Evolutionary conservation across 2,329 filamentous ascomycete genomes (phyloP), one percentile per base, ranked within the genome.

Genomic region (Aspergillus floridensis): DNA sequence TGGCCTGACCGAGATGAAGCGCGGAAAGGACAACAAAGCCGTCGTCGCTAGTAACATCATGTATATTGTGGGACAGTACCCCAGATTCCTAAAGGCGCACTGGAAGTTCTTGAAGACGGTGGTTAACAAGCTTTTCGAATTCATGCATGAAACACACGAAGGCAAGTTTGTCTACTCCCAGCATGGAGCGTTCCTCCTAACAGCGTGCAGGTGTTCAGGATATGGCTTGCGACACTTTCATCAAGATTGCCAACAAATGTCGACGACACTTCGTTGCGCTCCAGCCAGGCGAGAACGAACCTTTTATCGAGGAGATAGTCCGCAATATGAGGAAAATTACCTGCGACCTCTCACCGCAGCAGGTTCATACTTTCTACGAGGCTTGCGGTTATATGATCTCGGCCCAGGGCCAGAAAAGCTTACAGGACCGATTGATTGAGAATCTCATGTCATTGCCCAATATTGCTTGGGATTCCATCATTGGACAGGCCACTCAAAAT

Each of bases 31-130:
- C 81, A 99, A 99, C 84, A 99, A 99, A 76, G 95, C 95, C 12
- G 95, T 99, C 10, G 95, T 99, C 46, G 95, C 95, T 64, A 96
- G 92, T 79, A 99, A 99, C 80, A 99, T 99, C 72, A 99, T 99
- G 95, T 99, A 99, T 76, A 99, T 99, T 79, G 95, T 99, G 62
- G 95, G 95, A 60, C 95, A 99, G 74, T 99, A 99, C 73, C 95
- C 95, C 41, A 91, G 95, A 21, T 99, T 99, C 80, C 81, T 99
- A 70, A 99, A 99, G 81, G 95, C 95, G 1, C 95, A 99, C 77
- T 99, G 95, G 95, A 99, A 99, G 76, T 99, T 99, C 80, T 82
- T 99, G 58, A 99, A 99, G 86, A 99, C 95, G 2, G 95, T 99
- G 19, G 95, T 99, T 72, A 99, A 99, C 80, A 99, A 99, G 81